Conservation (phyloP, 1,284 basidiomycete genomes). For the Cryptococcus sp. region DNA sequence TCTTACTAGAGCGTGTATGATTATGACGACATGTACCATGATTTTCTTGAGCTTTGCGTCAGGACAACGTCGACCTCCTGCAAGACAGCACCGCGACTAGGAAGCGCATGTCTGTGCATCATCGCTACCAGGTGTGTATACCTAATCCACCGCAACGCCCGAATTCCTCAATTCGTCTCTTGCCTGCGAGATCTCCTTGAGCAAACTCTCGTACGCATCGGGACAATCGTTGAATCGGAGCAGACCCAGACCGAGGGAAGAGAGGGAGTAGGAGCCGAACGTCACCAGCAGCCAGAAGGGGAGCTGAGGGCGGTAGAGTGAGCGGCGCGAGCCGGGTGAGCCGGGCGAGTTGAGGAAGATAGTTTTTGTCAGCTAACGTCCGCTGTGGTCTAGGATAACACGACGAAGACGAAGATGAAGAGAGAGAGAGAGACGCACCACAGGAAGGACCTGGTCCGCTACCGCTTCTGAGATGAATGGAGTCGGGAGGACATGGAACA, state of each 20-base stretch:
- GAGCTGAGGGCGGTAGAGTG: constrained; percentile 55
- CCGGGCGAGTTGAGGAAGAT: background rate
- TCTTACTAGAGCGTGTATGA: background rate
- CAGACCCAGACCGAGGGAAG: constrained; percentile 70
- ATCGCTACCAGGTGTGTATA: background rate
- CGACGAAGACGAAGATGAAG: no score
- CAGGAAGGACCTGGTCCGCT: constrained; percentile 61
- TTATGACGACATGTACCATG: background rate
- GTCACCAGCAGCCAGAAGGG: constrained; percentile 76
- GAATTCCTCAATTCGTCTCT: constrained; percentile 68
- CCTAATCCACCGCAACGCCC: constrained; percentile 68
- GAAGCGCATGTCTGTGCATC: background rate
- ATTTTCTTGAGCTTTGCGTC: no score
- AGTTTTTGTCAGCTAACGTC: no score
- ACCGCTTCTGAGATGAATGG: constrained; percentile 61
- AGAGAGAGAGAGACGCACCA: constrained; percentile 55
- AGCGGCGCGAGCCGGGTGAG: background rate
- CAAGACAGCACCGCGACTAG: background rate
- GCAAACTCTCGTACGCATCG: constrained; percentile 70
- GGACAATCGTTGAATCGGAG: constrained; percentile 72
- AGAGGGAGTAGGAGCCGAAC: constrained; percentile 72
- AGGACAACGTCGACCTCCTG: no score
- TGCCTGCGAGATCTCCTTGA: constrained; percentile 65
- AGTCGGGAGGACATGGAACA: constrained; percentile 61
- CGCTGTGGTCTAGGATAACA: no score